phyloP scores from a whole-genome alignment of 352 stramenopile genomes.

The Globisporangium mamillatum region DNA sequence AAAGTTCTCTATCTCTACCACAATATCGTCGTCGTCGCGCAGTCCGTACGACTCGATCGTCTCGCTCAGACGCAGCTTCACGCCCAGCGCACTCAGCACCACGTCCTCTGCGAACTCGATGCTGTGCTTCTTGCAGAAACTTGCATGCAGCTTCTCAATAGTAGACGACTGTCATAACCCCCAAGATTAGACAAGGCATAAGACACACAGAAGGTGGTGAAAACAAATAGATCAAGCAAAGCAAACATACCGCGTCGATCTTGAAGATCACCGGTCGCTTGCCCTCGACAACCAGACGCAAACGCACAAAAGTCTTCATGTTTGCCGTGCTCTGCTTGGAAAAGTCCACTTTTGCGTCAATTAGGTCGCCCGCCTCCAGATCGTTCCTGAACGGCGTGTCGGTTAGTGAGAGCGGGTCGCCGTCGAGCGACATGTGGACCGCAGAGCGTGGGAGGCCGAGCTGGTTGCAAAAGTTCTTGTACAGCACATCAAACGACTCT shows the following conservation, averaged over 20 bases:
- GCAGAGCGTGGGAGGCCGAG: slow-evolving; percentile 55
- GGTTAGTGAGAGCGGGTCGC: slow-evolving; percentile 27
- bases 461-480: slow-evolving; percentile 59
- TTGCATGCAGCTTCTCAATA: slow-evolving; percentile 56
- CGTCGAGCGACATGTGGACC: slow-evolving; percentile 64
- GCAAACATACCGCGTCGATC: slow-evolving; percentile 55
- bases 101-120: slow-evolving; percentile 50
- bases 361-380: slow-evolving; percentile 57
- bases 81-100: slow-evolving; percentile 43
- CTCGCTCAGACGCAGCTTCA: slow-evolving; percentile 38
- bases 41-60: slow-evolving; percentile 50
- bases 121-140: slow-evolving; percentile 61
- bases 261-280: slow-evolving; percentile 60
- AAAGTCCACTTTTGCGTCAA: slow-evolving; percentile 78
- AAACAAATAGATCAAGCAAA: background rate
- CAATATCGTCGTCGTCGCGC: slow-evolving; percentile 61
- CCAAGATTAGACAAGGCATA: background rate
- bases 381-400: slow-evolving; percentile 34
- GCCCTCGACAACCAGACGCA: slow-evolving; percentile 52
- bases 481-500: slow-evolving; percentile 60
- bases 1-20: slow-evolving; percentile 40
- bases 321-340: slow-evolving; percentile 37
- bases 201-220: background rate
- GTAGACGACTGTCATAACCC: slow-evolving; percentile 30
- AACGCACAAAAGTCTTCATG: slow-evolving; percentile 57